Evolutionary conservation across 2,329 filamentous ascomycete genomes (phyloP).

Genomic region (Sporothrix curviconia): DNA sequence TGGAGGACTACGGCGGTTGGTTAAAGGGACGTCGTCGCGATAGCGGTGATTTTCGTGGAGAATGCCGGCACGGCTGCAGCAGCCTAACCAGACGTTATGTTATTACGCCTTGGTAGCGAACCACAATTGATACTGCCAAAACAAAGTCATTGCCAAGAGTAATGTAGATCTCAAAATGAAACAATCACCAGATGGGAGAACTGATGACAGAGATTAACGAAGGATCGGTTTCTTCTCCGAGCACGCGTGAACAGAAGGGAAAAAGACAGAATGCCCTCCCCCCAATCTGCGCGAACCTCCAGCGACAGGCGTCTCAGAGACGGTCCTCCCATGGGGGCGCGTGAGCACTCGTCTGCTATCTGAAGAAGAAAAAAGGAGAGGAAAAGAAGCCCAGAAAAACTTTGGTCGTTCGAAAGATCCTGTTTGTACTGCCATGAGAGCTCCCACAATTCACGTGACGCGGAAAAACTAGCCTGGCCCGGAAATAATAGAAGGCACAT

Average conservation of each 20-base stretch:
- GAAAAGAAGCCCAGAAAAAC: conserved; percentile 11
- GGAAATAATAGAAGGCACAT: too few relatives aligned
- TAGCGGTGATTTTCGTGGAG: too few relatives aligned
- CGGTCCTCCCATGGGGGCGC: conserved; percentile 19
- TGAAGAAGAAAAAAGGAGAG: conserved; percentile 34
- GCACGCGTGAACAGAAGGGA: conserved; percentile 22
- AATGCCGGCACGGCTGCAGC: too few relatives aligned
- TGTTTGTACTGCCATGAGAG: not conserved
- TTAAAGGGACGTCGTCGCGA: too few relatives aligned
- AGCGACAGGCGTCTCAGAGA: conserved; percentile 9
- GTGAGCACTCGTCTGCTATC: conserved; percentile 45
- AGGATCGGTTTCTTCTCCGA: conserved; percentile 46
- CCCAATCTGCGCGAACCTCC: not conserved
- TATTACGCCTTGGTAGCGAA: too few relatives aligned
- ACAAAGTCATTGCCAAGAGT: not conserved
- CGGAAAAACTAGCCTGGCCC: conserved; percentile 16
- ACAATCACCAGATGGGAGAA: conserved; percentile 43
- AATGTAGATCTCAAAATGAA: conserved; percentile 56
- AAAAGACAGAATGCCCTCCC: conserved; percentile 3
- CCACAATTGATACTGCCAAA: too few relatives aligned
- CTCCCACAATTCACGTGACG: conserved; percentile 14
- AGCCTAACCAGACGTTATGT: too few relatives aligned
- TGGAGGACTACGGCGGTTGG: too few relatives aligned
- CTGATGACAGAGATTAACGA: conserved; percentile 52
- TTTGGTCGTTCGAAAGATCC: not conserved